A percentile compares a stretch with the other conserved stretches of the same genome.
Evolutionary conservation across 495 filamentous ascomycete genomes (phyloP).

Genomic region (Penicillium manginii): DNA sequence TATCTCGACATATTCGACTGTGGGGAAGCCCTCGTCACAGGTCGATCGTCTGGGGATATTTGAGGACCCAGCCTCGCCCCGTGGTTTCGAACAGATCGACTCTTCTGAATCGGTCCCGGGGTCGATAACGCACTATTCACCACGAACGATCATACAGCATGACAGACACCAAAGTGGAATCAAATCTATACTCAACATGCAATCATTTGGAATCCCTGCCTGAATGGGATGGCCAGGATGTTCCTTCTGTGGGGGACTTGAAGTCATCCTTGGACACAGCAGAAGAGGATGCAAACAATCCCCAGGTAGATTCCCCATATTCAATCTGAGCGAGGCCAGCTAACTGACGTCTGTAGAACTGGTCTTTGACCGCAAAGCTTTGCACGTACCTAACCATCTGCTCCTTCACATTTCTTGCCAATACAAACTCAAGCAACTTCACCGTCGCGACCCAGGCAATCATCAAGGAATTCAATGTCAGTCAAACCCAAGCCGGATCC

Average conservation of each 20-base stretch:
- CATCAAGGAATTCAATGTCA: slow-evolving; percentile 31
- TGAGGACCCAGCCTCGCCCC: neutral
- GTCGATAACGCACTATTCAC: neutral
- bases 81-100: neutral
- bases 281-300: slow-evolving; percentile 14
- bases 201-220: slow-evolving; percentile 18
- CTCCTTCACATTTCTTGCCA: slow-evolving; percentile 38
- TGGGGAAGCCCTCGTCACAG: slow-evolving; percentile 6
- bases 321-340: neutral
- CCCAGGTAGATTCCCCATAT: slow-evolving; percentile 9
- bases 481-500: slow-evolving; percentile 30
- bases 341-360: slow-evolving; percentile 24
- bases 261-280: slow-evolving; percentile 1
- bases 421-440: slow-evolving; percentile 39
- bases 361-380: slow-evolving; percentile 25
- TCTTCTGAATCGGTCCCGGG: neutral
- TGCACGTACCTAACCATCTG: slow-evolving; percentile 37
- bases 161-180: slow-evolving; percentile 12
- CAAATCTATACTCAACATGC: neutral
- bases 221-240: neutral
- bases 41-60: slow-evolving; percentile 1
- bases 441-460: slow-evolving; percentile 35
- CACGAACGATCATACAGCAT: neutral
- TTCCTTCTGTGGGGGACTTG: slow-evolving; percentile 1
- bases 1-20: neutral